Base-by-base conservation (phyloP, 805 yeast genomes). In the Schwanniomyces polymorphus region DNA sequence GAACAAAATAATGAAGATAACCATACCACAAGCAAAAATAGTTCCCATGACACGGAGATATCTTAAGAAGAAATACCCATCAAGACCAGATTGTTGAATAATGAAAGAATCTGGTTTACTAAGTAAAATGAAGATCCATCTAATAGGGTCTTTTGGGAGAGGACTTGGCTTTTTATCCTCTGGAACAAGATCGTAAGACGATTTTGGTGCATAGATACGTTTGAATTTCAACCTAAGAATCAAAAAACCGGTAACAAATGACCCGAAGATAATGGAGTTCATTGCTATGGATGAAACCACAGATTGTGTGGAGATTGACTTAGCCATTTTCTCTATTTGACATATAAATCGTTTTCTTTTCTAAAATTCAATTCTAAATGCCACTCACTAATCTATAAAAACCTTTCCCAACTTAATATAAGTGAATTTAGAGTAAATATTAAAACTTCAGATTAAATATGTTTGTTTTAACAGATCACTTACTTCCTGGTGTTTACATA, bases 51-150 rank as follows among this genome's bases (percentile, higher is more conserved):
- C 58, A 42, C 80, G 75, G 26, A 94, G 65, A 61, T 87, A 94
- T 54, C 99, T 76, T 51, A 91, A 68, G 64, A 91, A 92, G 61
- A 94, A 85, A 70, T 88, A 92, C 5, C 97, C 97, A 63, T 92
- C 98, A n/a, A 92, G 63, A 14, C 97, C 98, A 17, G 94, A 86
- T 58, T 92, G 95, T 54, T 85, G 84, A 49, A 92, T 81, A 46
- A 91, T 75, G 59, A 88, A 88, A 41, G 86, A 71, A 46, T 88
- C 91, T 0, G 89, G 81, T 59, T 87, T 84, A 41, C 77, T 68
- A 42, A 88, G 56, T 26, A 92, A 61, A 6, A 85, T 83, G 7
- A 65, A 52, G 9, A 91, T 47, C 98, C 97, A 91, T 27, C 78
- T 71, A 61, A 84, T 66, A 2, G 85, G 75, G 29, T 91, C 94